Evolutionary conservation across 148 eudicot species (phyloP), one percentile per base, ranked within the genome.

Genomic region (Cornus controversa): DNA sequence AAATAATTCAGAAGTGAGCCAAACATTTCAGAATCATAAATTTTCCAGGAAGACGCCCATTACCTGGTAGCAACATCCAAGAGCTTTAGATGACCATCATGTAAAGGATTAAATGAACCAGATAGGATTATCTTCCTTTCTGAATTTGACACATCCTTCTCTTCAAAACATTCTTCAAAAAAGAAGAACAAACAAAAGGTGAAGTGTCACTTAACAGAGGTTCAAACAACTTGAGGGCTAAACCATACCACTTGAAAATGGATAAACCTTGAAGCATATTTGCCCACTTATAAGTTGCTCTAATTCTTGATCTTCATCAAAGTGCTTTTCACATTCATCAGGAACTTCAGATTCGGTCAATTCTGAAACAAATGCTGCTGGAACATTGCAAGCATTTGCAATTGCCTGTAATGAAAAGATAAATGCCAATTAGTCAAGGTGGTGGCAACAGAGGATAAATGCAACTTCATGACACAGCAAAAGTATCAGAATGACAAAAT

Each of bases 71-170:
- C 99, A 78, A 93, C 93, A 81, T 91, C 98, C 83, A 96, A 84
- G 73, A 96, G 98, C 84, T 87, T 94, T 62, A 93, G 77, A 79
- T 96, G 99, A 73, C 99, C 99, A 79, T 90, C 93, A 73, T 96
- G 99, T 80, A 96, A 84, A 22, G 99, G 99, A 82, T 91, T 91
- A 84, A 96, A 96, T 18, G 99, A 96, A 67, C 99, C 99, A 36
- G 99, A 86, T 37, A 96, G 86, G 69, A 96, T 87, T 34, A 93
- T 84, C 83, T 85, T 96, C 86, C 99, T 91, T 64, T 89, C 97
- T 62, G 77, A 81, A 72, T 78, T 81, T 27, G 81, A 80, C 72
- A 77, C 27, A 66, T 78, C 76, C 36, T 53, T 71, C 73, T 78
- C 99, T 95, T 93, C 76, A 85, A 75, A 84, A 85, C 28, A 80